phyloP scores from a whole-genome alignment of 116 monocot genomes.

The Zostera marina region DNA sequence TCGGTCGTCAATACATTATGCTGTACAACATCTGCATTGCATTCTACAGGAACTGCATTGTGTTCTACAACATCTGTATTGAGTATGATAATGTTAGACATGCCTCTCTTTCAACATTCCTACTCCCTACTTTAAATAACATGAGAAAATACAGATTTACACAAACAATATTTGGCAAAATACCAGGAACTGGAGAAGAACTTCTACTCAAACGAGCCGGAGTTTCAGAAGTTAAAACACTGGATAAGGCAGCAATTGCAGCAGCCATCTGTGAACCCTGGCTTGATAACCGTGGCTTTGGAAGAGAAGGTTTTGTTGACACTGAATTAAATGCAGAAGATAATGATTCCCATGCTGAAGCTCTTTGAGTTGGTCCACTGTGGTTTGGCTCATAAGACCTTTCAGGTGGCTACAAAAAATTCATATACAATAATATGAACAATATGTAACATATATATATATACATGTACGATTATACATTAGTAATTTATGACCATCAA shows the following conservation, averaged over 20 bases:
- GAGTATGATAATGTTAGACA: too few relatives aligned
- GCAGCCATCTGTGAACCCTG: conserved; percentile 88
- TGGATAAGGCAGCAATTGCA: conserved; percentile 83
- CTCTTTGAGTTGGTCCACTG: conserved; percentile 77
- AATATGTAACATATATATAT: too few relatives aligned
- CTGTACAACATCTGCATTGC: too few relatives aligned
- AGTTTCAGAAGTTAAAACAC: conserved; percentile 75
- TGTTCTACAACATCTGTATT: too few relatives aligned
- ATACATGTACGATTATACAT: too few relatives aligned
- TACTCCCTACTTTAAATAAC: neutral
- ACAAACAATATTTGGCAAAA: neutral
- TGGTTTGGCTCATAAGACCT: conserved; percentile 19
- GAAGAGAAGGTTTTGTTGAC: conserved; percentile 12
- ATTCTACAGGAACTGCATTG: too few relatives aligned
- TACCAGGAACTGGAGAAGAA: conserved; percentile 23
- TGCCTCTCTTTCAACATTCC: too few relatives aligned
- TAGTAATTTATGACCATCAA: too few relatives aligned
- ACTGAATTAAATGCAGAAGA: conserved; percentile 76
- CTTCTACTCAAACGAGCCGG: conserved; percentile 11
- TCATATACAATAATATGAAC: too few relatives aligned
- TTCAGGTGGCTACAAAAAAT: conserved; percentile 10
- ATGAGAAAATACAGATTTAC: neutral
- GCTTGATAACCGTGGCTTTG: conserved; percentile 30
- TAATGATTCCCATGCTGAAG: conserved; percentile 82
- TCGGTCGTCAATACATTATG: too few relatives aligned